Percentiles rank a stretch among this genome's conserved stretches.
These are phyloP conservation scores for Carpinus viminea DNA, from an alignment of 306 rosid species.

Conservation along the genomic window DNA sequence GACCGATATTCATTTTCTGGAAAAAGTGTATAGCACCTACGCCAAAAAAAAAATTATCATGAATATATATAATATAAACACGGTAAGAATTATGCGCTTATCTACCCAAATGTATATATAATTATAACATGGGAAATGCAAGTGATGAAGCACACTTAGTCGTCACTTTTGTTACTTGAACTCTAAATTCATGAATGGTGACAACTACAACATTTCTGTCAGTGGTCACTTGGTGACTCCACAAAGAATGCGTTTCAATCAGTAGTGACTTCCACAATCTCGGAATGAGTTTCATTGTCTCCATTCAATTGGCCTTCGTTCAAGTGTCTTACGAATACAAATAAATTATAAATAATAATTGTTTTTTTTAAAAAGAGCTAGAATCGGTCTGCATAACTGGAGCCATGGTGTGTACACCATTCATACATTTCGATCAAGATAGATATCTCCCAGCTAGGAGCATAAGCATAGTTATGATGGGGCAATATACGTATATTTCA, in stretches of 20 bases:
- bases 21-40: slow-evolving; percentile 91
- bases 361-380: too few species aligned
- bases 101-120: neutral
- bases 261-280: neutral
- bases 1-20: slow-evolving; percentile 67
- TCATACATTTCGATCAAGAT: too few species aligned
- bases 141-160: neutral
- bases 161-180: neutral
- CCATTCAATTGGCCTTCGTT: neutral
- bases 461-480: too few species aligned
- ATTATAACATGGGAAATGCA: neutral
- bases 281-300: neutral
- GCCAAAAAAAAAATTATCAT: slow-evolving; percentile 24
- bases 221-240: neutral
- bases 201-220: neutral
- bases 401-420: too few species aligned
- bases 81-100: neutral
- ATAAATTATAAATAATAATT: too few species aligned
- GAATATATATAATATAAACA: slow-evolving; percentile 9
- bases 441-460: too few species aligned
- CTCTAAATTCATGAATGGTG: neutral
- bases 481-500: too few species aligned
- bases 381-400: too few species aligned
- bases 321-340: too few species aligned
- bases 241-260: neutral